Evolutionary conservation across 768 basidiomycete genomes (phyloP).

Genomic region (Naganishia antarctica): DNA sequence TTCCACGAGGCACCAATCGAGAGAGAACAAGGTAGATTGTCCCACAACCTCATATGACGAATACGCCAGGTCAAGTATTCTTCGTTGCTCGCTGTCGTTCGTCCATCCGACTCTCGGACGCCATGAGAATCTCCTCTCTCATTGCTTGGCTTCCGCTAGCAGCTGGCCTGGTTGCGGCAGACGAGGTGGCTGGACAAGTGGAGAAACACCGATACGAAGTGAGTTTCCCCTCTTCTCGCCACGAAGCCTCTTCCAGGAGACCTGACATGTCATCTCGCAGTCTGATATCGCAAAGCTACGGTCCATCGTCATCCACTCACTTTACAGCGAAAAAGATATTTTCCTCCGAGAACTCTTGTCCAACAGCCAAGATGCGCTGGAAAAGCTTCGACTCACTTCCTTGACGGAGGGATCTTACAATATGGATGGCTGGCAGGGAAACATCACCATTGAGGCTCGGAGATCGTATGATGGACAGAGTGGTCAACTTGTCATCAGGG

Average conservation of each 20-base stretch:
- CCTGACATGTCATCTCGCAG: conserved; percentile 1
- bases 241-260: too few species aligned
- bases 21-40: too few species aligned
- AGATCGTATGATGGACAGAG: conserved; percentile 63
- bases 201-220: conserved; percentile 18
- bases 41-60: background rate
- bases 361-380: conserved; percentile 80
- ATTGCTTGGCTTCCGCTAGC: background rate
- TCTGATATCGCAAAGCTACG: conserved; percentile 89
- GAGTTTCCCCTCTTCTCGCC: background rate
- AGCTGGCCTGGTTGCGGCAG: background rate
- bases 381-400: conserved; percentile 81
- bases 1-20: too few species aligned
- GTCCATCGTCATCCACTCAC: conserved; percentile 78
- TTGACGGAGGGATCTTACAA: conserved; percentile 66
- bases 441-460: conserved; percentile 79
- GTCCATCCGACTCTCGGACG: background rate
- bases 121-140: background rate
- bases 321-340: conserved; percentile 52
- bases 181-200: background rate
- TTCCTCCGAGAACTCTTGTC: conserved; percentile 61
- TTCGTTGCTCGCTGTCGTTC: too few species aligned
- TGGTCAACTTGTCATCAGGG: conserved; percentile 71
- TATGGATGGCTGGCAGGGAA: conserved; percentile 57
- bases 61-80: background rate